A percentile compares a stretch with the other conserved stretches of the same genome.
phyloP scores from a whole-genome alignment of 345 rosid genomes.

The Cochlearia excelsa region DNA sequence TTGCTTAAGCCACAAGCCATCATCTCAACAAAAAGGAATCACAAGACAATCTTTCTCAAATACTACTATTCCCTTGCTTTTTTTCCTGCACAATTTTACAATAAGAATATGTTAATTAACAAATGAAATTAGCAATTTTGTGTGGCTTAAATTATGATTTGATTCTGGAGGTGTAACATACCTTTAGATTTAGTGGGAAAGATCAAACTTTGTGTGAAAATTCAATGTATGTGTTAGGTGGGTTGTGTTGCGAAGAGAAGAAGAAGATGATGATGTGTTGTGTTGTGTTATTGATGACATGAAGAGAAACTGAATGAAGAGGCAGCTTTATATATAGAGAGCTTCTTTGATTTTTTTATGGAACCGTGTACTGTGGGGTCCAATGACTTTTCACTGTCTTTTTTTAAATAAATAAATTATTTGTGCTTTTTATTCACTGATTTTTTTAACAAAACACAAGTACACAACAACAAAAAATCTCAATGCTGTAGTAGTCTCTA shows the following conservation, averaged over 20 bases:
- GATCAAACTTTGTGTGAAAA: no score
- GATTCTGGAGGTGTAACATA: no score
- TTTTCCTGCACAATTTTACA: conserved; percentile 30
- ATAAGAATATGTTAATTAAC: no score
- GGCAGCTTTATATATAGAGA: conserved; percentile 48
- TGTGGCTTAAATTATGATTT: no score
- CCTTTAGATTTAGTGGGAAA: no score
- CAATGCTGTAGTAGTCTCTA: no score
- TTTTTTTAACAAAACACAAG: no score
- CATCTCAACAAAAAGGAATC: conserved; percentile 12
- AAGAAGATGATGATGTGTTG: conserved; percentile 5
- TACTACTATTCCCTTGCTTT: conserved; percentile 8
- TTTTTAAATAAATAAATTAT: no score
- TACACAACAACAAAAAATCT: no score
- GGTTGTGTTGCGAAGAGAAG: conserved; percentile 11
- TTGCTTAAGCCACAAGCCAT: conserved; percentile 51
- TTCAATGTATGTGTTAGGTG: neutral
- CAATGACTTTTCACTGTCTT: neutral
- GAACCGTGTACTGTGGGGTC: conserved; percentile 68
- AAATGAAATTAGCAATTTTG: no score
- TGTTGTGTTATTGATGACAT: conserved; percentile 16
- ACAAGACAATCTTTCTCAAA: neutral
- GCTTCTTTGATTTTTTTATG: conserved; percentile 19
- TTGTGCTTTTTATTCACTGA: no score
- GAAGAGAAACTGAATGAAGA: conserved; percentile 11